phyloP scores from a whole-genome alignment of 495 filamentous ascomycete species.

The Aspergillus conjunctus region DNA sequence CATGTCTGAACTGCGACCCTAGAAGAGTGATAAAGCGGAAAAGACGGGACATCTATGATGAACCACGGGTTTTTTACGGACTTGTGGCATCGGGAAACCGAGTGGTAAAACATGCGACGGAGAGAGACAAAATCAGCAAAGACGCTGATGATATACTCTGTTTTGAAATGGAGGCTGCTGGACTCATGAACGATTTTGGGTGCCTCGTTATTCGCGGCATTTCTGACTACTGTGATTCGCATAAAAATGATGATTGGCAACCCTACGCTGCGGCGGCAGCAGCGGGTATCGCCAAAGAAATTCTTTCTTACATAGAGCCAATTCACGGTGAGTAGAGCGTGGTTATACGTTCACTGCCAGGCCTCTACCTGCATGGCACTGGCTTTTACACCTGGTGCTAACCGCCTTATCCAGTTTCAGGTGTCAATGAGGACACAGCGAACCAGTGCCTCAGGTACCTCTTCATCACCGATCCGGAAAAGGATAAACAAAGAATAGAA shows the following conservation, averaged over 20 bases:
- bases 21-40: background rate
- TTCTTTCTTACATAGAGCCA: background rate
- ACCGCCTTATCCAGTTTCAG: too few relatives aligned
- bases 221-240: background rate
- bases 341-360: too few relatives aligned
- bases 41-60: background rate
- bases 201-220: background rate
- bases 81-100: constrained; percentile 41
- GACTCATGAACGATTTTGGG: background rate
- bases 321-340: background rate
- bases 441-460: too few relatives aligned
- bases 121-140: constrained; percentile 10
- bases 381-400: too few relatives aligned
- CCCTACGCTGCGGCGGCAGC: background rate
- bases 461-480: constrained; percentile 35
- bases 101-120: constrained; percentile 28
- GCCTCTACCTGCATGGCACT: too few relatives aligned
- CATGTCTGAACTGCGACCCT: background rate
- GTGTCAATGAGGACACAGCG: too few relatives aligned
- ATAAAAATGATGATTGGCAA: background rate
- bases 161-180: constrained; percentile 32
- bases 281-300: background rate
- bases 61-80: constrained; percentile 35
- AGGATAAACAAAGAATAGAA: constrained; percentile 37
- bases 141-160: constrained; percentile 18